Percentiles rank a stretch among this genome's conserved stretches.
Conservation (phyloP, 2,329 filamentous ascomycete genomes). For the Diaporthe citri region DNA sequence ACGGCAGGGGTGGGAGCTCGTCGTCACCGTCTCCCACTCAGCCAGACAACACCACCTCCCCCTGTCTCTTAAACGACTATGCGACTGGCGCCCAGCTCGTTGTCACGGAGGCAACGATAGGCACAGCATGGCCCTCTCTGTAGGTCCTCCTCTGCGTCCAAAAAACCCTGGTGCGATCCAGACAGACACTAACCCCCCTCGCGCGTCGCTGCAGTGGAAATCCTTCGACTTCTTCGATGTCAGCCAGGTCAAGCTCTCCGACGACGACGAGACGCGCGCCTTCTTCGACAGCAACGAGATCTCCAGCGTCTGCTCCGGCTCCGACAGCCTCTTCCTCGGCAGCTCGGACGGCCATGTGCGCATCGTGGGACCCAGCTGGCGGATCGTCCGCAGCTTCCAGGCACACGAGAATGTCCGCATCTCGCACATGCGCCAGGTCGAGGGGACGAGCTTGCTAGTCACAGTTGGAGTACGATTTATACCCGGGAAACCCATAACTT, state of each 20-base stretch:
- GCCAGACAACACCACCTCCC: too few relatives aligned
- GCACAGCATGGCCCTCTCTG: constrained; percentile 33
- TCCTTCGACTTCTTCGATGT: constrained; percentile 99
- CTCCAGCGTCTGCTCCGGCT: constrained; percentile 86
- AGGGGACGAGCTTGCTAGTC: constrained; percentile 86
- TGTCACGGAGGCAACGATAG: constrained; percentile 33
- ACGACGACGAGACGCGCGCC: constrained; percentile 79
- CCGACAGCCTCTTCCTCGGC: constrained; percentile 90
- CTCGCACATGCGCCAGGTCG: constrained; percentile 92
- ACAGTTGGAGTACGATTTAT: constrained; percentile 72
- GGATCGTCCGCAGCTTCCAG: constrained; percentile 86
- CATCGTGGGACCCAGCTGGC: constrained; percentile 89
- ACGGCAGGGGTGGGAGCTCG: not conserved
- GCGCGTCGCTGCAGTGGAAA: constrained; percentile 81
- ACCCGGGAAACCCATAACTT: not conserved
- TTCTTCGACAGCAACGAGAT: constrained; percentile 88
- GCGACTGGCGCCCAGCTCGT: constrained; percentile 15
- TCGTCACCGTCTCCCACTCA: constrained; percentile 7
- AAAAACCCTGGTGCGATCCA: too few relatives aligned
- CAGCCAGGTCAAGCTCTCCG: constrained; percentile 81
- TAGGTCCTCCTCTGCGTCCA: not conserved
- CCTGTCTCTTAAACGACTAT: constrained; percentile 1
- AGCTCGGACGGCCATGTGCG: constrained; percentile 87
- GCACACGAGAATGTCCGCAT: constrained; percentile 86
- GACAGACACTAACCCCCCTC: not conserved